Conservation (phyloP, 768 basidiomycete genomes). For the Lepiota brunneoincarnata region DNA sequence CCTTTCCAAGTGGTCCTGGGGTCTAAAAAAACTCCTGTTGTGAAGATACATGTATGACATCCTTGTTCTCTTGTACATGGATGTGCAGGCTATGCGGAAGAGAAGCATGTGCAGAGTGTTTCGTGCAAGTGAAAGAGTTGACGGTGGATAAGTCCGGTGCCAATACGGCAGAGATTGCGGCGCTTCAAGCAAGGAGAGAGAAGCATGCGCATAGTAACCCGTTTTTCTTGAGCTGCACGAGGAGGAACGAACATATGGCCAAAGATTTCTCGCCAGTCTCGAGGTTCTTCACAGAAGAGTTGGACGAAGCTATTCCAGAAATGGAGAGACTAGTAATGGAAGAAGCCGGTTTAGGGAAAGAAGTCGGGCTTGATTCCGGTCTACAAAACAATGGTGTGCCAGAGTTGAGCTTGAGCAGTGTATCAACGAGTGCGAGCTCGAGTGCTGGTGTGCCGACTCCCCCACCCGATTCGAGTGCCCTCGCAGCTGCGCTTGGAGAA, state of each 20-base stretch:
- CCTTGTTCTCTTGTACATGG: slow-evolving; percentile 86
- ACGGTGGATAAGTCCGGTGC: slow-evolving; percentile 52
- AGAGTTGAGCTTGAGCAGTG: slow-evolving; percentile 5
- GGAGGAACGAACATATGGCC: slow-evolving; percentile 65
- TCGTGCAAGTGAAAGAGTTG: slow-evolving; percentile 61
- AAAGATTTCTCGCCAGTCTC: slow-evolving; percentile 79
- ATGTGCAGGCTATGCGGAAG: slow-evolving; percentile 91
- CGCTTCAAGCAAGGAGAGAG: slow-evolving; percentile 51
- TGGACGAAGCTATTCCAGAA: slow-evolving; percentile 59
- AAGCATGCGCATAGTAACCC: slow-evolving; percentile 65
- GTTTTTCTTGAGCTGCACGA: slow-evolving; percentile 71
- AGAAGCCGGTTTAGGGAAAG: not conserved
- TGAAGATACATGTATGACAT: slow-evolving; percentile 90
- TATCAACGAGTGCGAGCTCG: not conserved
- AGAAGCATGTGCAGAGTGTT: slow-evolving; percentile 87
- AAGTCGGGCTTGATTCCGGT: not conserved
- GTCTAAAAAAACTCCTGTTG: not conserved
- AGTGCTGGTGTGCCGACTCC: slow-evolving; percentile 8
- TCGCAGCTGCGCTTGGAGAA: slow-evolving; percentile 5
- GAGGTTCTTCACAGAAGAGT: slow-evolving; percentile 63
- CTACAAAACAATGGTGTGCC: slow-evolving; percentile 4
- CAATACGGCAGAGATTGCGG: slow-evolving; percentile 44
- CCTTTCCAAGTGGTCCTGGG: not conserved
- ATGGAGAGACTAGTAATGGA: slow-evolving; percentile 58
- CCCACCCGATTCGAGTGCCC: slow-evolving; percentile 8